Percentiles rank a stretch among this genome's conserved stretches.
These are phyloP conservation scores for Marsdenia floribunda DNA, from an alignment of 257 asterid genomes.

Conservation along the genomic window DNA sequence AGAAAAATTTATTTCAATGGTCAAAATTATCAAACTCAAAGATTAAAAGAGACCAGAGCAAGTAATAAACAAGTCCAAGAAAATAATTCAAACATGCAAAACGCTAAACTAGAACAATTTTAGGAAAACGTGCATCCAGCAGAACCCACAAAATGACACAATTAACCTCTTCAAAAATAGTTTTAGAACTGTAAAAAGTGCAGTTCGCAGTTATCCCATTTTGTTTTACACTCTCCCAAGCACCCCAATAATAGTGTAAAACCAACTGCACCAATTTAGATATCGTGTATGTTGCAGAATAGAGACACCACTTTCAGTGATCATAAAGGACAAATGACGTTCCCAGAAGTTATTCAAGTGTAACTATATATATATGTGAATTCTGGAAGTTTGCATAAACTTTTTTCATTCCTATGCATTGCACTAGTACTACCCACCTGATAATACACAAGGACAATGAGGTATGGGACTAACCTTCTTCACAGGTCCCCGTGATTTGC, in stretches of 20 bases:
- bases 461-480: not conserved
- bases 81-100: not conserved
- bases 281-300: not conserved
- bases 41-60: not conserved
- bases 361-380: no score
- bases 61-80: not conserved
- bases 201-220: not conserved
- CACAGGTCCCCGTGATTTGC: conserved; percentile 10
- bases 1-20: no score
- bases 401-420: not conserved
- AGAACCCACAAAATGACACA: not conserved
- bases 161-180: not conserved
- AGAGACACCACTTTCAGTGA: not conserved
- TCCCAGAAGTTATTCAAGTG: not conserved
- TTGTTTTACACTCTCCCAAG: not conserved
- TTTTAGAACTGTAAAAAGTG: not conserved
- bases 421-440: not conserved
- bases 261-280: not conserved
- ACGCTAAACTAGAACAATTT: not conserved
- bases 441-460: not conserved
- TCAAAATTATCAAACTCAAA: not conserved
- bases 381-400: not conserved
- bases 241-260: not conserved
- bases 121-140: not conserved
- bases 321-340: not conserved